These are phyloP conservation scores for Myotisia sp. DNA, from an alignment of 2,329 filamentous ascomycete species.

Conservation along the genomic window DNA sequence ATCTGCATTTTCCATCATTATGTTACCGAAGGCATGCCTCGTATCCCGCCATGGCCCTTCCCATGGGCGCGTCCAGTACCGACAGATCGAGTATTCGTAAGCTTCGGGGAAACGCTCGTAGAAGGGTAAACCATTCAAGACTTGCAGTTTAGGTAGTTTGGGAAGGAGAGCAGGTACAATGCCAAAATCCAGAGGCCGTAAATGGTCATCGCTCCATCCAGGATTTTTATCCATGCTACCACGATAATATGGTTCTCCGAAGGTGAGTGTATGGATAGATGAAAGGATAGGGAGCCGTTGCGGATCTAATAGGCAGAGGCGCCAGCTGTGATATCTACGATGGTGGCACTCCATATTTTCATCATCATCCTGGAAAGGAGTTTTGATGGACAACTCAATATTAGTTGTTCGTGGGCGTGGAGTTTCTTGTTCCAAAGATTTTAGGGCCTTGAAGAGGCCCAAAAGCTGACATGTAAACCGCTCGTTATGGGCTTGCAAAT, in stretches of 20 bases:
- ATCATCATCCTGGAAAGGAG: slow-evolving; percentile 2
- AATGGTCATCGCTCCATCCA: not conserved
- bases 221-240: not conserved
- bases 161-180: slow-evolving; percentile 6
- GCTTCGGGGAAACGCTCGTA: slow-evolving; percentile 4
- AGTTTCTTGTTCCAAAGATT: slow-evolving; percentile 4
- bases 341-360: slow-evolving; percentile 1
- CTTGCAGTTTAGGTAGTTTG: slow-evolving; percentile 7
- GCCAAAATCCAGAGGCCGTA: slow-evolving; percentile 4
- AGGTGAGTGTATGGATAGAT: slow-evolving; percentile 1
- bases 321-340: slow-evolving; percentile 4
- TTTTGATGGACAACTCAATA: slow-evolving; percentile 1
- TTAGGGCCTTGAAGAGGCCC: slow-evolving; percentile 5
- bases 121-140: slow-evolving; percentile 4
- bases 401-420: slow-evolving; percentile 5
- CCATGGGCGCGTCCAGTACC: slow-evolving; percentile 4
- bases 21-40: slow-evolving; percentile 6
- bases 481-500: slow-evolving; percentile 5
- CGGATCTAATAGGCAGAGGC: slow-evolving; percentile 4
- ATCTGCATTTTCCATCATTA: slow-evolving; percentile 4
- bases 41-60: slow-evolving; percentile 7
- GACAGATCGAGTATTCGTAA: not conserved
- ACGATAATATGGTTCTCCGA: too few species aligned
- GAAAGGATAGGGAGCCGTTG: slow-evolving; percentile 3
- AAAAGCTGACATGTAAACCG: slow-evolving; percentile 6